phyloP scores from a whole-genome alignment of 305 asterid genomes.

The Fraxinus baroniana region DNA sequence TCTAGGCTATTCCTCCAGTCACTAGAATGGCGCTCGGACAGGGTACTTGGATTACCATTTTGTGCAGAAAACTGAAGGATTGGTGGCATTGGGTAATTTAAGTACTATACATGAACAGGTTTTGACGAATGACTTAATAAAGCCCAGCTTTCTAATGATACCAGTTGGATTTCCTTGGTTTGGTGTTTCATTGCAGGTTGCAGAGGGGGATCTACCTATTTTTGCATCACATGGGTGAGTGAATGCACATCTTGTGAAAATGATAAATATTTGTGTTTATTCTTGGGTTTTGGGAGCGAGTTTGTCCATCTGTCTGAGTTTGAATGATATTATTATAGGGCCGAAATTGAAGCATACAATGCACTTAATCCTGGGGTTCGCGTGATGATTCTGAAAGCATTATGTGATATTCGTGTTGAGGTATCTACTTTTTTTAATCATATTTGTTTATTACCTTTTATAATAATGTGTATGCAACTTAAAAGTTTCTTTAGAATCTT shows the following conservation, averaged over 20 bases:
- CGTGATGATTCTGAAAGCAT: constrained; percentile 89
- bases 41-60: constrained; percentile 83
- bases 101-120: constrained; percentile 8
- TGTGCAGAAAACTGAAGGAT: constrained; percentile 86
- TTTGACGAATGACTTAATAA: constrained; percentile 2
- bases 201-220: constrained; percentile 94
- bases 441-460: neutral
- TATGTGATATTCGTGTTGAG: constrained; percentile 99
- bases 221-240: constrained; percentile 96
- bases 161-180: constrained; percentile 18
- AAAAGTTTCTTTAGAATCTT: neutral
- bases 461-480: neutral
- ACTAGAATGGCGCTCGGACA: constrained; percentile 89
- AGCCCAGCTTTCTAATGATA: neutral
- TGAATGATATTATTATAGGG: constrained; percentile 43
- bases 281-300: constrained; percentile 8
- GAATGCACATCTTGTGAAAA: constrained; percentile 16
- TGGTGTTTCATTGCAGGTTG: constrained; percentile 58
- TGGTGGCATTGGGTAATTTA: constrained; percentile 98
- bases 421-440: constrained; percentile 32
- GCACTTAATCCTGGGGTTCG: constrained; percentile 88
- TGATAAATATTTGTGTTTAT: constrained; percentile 15
- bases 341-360: constrained; percentile 80
- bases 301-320: constrained; percentile 17
- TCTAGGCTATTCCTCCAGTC: constrained; percentile 92